phyloP scores from a whole-genome alignment of 164 flowering plant species.

The Magnolia kwangsiensis region DNA sequence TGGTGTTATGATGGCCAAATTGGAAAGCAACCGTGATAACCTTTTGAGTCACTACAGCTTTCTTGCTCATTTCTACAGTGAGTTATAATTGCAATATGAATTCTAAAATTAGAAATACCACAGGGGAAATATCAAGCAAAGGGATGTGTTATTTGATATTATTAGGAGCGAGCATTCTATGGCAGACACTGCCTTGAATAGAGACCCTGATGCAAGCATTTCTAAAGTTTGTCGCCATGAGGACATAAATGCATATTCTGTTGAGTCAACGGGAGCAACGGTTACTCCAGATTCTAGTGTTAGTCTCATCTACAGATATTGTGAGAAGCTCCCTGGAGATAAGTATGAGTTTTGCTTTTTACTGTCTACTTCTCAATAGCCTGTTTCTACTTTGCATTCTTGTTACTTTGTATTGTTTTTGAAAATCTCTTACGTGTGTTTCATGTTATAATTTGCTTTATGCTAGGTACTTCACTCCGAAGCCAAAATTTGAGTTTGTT shows the following conservation, averaged over 20 bases:
- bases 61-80: slow-evolving; percentile 1
- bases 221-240: slow-evolving; percentile 26
- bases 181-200: slow-evolving; percentile 45
- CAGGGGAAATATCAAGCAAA: slow-evolving; percentile 77
- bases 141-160: slow-evolving; percentile 51
- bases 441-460: slow-evolving; percentile 6
- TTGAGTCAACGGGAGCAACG: slow-evolving; percentile 69
- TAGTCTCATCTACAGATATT: slow-evolving; percentile 54
- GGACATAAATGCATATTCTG: slow-evolving; percentile 43
- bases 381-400: background rate
- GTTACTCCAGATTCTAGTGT: slow-evolving; percentile 69
- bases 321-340: slow-evolving; percentile 72
- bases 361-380: background rate
- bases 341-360: slow-evolving; percentile 35
- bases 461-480: slow-evolving; percentile 53
- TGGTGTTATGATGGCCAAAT: background rate
- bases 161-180: slow-evolving; percentile 62
- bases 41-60: background rate
- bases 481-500: slow-evolving; percentile 47
- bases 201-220: slow-evolving; percentile 40
- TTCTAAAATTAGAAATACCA: slow-evolving; percentile 8
- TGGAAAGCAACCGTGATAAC: background rate
- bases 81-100: background rate
- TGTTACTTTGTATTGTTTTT: background rate
- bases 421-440: background rate